Percentiles rank a stretch among this genome's conserved stretches.
phyloP scores from a whole-genome alignment of 805 yeast genomes.

The Nakazawaea populi region DNA sequence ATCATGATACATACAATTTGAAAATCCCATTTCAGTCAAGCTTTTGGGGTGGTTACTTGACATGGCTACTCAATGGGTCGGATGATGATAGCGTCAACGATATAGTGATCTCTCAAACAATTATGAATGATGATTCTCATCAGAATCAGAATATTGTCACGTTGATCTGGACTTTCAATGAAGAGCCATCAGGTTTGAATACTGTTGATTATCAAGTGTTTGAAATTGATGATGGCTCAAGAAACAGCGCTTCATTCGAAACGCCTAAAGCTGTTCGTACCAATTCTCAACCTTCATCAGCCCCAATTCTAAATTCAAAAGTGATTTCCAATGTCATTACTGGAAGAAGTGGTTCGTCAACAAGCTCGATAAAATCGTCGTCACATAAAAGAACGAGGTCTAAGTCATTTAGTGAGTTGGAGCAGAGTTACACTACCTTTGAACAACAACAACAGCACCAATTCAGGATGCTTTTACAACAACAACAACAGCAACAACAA shows the following conservation, averaged over 20 bases:
- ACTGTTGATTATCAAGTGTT: constrained; percentile 2
- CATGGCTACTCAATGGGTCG: constrained; percentile 11
- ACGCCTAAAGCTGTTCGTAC: background rate
- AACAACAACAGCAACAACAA: constrained; percentile 2
- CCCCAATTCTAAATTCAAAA: constrained; percentile 8
- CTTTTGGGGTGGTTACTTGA: constrained; percentile 11
- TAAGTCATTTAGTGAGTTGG: constrained; percentile 26
- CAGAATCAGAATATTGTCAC: constrained; percentile 1
- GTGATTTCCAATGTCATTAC: constrained; percentile 8
- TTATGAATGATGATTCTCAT: constrained; percentile 3
- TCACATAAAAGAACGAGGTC: constrained; percentile 29
- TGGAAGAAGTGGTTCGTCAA: background rate
- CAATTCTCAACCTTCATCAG: background rate
- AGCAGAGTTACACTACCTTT: background rate
- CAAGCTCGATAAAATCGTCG: background rate
- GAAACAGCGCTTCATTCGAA: background rate
- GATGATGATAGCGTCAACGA: constrained; percentile 8
- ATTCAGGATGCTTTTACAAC: background rate
- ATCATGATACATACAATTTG: constrained; percentile 7
- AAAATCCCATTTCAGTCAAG: constrained; percentile 10
- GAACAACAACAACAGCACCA: constrained; percentile 5
- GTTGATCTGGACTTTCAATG: constrained; percentile 4
- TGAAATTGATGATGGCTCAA: background rate
- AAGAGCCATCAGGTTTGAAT: background rate
- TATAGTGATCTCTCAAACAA: constrained; percentile 4